phyloP scores from a whole-genome alignment of 495 filamentous ascomycete species.

The Aspergillus funiculosus region DNA sequence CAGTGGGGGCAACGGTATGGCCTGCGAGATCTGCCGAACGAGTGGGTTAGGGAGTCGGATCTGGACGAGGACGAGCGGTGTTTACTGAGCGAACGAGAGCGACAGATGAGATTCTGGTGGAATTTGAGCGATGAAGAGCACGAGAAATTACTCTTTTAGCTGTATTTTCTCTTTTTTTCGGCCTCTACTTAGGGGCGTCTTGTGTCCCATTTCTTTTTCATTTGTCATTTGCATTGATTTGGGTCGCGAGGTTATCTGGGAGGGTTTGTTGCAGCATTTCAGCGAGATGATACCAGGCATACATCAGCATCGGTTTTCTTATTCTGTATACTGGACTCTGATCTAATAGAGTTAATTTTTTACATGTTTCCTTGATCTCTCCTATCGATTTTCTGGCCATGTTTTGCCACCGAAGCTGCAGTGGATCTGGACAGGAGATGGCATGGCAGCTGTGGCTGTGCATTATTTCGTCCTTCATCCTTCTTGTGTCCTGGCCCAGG shows the following conservation, averaged over 20 bases:
- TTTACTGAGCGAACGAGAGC: conserved; percentile 29
- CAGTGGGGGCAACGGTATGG: conserved; percentile 38
- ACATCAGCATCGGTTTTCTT: too few species aligned
- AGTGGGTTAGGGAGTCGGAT: conserved; percentile 34
- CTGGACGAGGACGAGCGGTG: conserved; percentile 35
- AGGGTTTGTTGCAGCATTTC: conserved; percentile 8
- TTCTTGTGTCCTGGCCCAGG: too few species aligned
- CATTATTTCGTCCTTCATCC: too few species aligned
- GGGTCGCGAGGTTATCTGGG: neutral
- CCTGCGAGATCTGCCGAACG: conserved; percentile 28
- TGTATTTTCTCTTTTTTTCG: neutral
- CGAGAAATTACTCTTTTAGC: conserved; percentile 22
- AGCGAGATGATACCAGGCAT: conserved; percentile 13
- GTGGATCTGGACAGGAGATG: too few species aligned
- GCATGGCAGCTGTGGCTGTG: too few species aligned
- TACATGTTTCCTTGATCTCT: too few species aligned
- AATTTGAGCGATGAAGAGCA: conserved; percentile 33
- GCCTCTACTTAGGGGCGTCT: neutral
- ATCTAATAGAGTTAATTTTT: too few species aligned
- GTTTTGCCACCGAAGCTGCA: too few species aligned
- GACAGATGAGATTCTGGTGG: conserved; percentile 30
- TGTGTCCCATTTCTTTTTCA: neutral
- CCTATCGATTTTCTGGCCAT: too few species aligned
- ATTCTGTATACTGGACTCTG: too few species aligned
- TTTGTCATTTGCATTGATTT: conserved; percentile 2